Evolutionary conservation across 768 basidiomycete genomes (phyloP), one percentile per base, ranked within the genome.

Genomic region (Mycena maculata): DNA sequence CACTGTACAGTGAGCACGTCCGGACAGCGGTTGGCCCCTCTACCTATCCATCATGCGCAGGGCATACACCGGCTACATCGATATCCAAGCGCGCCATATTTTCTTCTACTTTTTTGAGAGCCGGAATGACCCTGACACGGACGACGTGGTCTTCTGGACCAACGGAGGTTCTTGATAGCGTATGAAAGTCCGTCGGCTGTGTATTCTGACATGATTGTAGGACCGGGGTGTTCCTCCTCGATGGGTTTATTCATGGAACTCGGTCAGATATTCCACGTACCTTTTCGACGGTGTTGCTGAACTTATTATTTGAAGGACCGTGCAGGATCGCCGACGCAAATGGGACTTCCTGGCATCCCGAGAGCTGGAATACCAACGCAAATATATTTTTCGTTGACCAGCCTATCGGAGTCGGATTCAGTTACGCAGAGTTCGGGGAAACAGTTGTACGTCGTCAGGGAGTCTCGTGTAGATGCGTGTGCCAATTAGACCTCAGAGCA

Each of bases 81-180:
- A 91, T 67, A 82, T 89, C 47, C 79, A 87, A 72, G 81, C 88
- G 11, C 82, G 88, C 7, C 90, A 90, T 71, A 68, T 90, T 10
- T 90, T 90, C 73, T 92, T 92, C 82, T 91, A 91, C 79, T 92
- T 92, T 75, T 93, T 92, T 75, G 90, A 93, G 74, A 89, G 87
- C 56, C 79, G 92, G 53, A 84, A 76, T 53, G 79, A 89, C 63
- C 88, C 89, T 8, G 84, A 82, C 52, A 84, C 78, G 53, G 88
- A 89, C 74, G 87, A 88, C 68, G 84, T 90, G 4, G 85, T 89
- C 10, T 86, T 89, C 71, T 86, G 85, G 85, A 83, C 82, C 0
- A 84, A 81, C 44, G 84, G 84, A 72, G 91, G 83, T 73, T 36
- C 50, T n/a, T 23, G 9, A 13, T 8, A 15, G 15, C 49, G 2